Evolutionary conservation across 192 early-diverging fungal species (phyloP), one percentile per base, ranked within the genome.

Genomic region (Mortierella hygrophila): DNA sequence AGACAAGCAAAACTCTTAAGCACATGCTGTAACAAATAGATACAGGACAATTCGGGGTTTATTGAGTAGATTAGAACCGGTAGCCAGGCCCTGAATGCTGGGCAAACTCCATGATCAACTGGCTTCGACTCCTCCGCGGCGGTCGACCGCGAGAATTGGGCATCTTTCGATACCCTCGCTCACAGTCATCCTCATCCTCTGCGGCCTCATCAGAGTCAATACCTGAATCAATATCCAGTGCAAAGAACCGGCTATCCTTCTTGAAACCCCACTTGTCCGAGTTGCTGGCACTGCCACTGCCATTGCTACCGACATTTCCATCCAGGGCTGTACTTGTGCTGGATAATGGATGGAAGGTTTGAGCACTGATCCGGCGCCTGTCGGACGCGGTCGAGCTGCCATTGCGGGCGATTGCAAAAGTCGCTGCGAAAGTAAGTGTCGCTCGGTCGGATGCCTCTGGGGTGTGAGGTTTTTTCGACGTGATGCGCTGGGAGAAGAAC

Each of bases 141-240:
- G 83, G 83, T 5, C 83, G 78, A 46, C 78, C 83, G 2, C 83
- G 69, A 2, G 70, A 54, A 29, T 29, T 72, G 13, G 78, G 68
- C 78, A 77, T 76, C 38, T 54, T 26, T 54, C 78, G 75, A 29
- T 85, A 85, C 7, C 83, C 83, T 23, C 83, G 78, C 15, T 80
- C 83, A 40, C 80, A 74, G 16, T 63, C 57, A 54, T 85, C 77
- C 38, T 79, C 82, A 16, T 80, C 72, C 3, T 74, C 78, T 23
- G 70, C 65, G 23, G 47, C 41, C 32, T 29, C 42, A 18, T 68
- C 40, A 49, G 16, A 10, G 29, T 57, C 68, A 29, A 49, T 35
- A 9, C 32, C 23, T 52, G 26, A 20, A 38, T 44, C 68, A 18
- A 29, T 46, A 0, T 82, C 46, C 71, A 32, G 29, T 65, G 15